Evolutionary conservation across 2,329 filamentous ascomycete species (phyloP).

Genomic region (Cordyceps javanica): DNA sequence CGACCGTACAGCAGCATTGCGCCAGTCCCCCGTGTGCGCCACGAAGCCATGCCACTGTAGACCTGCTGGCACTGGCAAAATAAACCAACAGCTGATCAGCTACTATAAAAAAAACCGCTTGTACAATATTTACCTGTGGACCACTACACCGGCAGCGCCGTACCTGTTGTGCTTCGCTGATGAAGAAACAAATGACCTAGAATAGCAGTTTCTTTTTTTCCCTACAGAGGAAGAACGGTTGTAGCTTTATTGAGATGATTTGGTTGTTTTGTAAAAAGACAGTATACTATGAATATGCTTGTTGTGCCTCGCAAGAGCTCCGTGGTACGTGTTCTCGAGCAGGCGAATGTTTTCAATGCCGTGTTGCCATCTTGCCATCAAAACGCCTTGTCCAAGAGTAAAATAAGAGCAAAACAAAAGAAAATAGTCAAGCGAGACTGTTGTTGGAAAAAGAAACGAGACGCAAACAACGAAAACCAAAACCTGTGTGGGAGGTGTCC

Average conservation of each 20-base stretch:
- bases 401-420: not conserved
- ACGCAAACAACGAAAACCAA: not conserved
- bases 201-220: too few species aligned
- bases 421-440: not conserved
- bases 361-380: conserved; percentile 1
- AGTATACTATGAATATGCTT: not conserved
- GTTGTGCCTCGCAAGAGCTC: not conserved
- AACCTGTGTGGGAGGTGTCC: not conserved
- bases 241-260: not conserved
- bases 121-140: too few species aligned
- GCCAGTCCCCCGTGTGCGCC: not conserved
- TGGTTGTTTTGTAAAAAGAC: not conserved
- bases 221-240: too few species aligned
- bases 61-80: too few species aligned
- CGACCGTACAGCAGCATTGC: not conserved
- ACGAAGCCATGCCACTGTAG: too few species aligned
- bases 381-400: conserved; percentile 10
- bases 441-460: not conserved
- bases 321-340: not conserved
- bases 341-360: not conserved
- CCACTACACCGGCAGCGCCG: too few species aligned
- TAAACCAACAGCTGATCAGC: too few species aligned
- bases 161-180: too few species aligned
- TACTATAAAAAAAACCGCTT: too few species aligned
- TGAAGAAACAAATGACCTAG: too few species aligned